Percentiles rank a stretch among this genome's conserved stretches.
phyloP scores from a whole-genome alignment of 2,329 filamentous ascomycete species.

The Xylariaceae sp. region DNA sequence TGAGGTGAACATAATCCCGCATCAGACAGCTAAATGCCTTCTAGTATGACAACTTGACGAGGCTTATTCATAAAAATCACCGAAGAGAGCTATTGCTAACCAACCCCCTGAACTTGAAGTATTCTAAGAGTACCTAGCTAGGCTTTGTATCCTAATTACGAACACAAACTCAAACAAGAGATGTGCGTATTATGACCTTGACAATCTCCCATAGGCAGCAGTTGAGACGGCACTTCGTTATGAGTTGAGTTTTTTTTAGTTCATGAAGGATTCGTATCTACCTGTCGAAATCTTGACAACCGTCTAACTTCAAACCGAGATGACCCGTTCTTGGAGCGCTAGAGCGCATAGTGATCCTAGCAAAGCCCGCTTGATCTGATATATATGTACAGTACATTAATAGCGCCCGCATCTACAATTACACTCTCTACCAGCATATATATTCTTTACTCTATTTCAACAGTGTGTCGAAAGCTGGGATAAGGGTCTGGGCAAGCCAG shows the following conservation, averaged over 20 bases:
- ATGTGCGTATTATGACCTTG: background rate
- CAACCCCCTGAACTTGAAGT: too few species aligned
- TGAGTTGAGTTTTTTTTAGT: background rate
- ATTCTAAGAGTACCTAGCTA: too few species aligned
- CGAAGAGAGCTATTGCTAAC: too few species aligned
- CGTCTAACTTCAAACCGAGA: background rate
- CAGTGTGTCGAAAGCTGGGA: conserved; percentile 78
- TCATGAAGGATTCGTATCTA: background rate
- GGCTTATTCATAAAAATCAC: too few species aligned
- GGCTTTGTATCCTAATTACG: too few species aligned
- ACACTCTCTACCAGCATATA: conserved; percentile 10
- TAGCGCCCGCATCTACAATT: conserved; percentile 3
- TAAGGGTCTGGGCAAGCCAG: conserved; percentile 98
- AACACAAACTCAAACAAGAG: background rate
- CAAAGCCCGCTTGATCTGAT: conserved; percentile 27
- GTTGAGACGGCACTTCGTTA: background rate
- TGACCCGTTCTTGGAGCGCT: background rate
- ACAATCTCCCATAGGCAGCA: background rate
- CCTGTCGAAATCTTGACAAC: background rate
- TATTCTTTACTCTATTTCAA: conserved; percentile 35
- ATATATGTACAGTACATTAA: conserved; percentile 17
- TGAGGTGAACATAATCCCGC: too few species aligned
- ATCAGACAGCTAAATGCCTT: too few species aligned
- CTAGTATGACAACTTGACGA: too few species aligned
- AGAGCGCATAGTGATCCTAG: background rate